Evolutionary conservation across 78 protist species (phyloP).

Genomic region (Protostelium mycophagum): DNA sequence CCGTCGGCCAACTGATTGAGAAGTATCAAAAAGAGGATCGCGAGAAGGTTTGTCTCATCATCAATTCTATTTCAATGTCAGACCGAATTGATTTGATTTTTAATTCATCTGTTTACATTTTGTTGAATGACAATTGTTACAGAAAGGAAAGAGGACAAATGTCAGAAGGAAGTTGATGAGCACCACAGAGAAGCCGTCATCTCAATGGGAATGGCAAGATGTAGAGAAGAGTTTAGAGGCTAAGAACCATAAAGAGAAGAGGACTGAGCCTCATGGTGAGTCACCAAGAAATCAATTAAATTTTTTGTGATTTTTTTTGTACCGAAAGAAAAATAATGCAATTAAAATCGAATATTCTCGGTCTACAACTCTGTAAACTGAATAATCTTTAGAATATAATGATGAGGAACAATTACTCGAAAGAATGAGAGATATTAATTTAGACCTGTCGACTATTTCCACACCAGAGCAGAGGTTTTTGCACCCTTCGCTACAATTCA

Average conservation of each 20-base stretch:
- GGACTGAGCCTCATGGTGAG: neutral
- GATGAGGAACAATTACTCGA: neutral
- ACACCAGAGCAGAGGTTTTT: neutral
- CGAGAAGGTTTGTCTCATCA: neutral
- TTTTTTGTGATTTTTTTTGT: too few species aligned
- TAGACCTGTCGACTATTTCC: neutral
- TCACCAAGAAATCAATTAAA: too few species aligned
- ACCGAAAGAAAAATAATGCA: too few species aligned
- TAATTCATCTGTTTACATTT: too few species aligned
- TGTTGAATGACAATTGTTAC: too few species aligned
- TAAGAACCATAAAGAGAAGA: neutral
- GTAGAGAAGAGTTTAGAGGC: neutral
- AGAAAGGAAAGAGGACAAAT: neutral
- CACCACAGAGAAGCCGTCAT: neutral
- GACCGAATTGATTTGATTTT: too few species aligned
- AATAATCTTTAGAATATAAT: neutral
- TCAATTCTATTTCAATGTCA: neutral
- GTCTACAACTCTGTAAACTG: too few species aligned
- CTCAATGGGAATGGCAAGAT: neutral
- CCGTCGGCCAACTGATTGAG: neutral
- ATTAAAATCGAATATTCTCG: too few species aligned
- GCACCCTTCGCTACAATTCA: neutral
- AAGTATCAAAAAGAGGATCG: neutral
- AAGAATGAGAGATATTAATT: neutral
- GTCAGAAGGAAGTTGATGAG: neutral